Evolutionary conservation across 768 basidiomycete genomes (phyloP), one percentile per base, ranked within the genome.

Genomic region (Collybia mongolica): DNA sequence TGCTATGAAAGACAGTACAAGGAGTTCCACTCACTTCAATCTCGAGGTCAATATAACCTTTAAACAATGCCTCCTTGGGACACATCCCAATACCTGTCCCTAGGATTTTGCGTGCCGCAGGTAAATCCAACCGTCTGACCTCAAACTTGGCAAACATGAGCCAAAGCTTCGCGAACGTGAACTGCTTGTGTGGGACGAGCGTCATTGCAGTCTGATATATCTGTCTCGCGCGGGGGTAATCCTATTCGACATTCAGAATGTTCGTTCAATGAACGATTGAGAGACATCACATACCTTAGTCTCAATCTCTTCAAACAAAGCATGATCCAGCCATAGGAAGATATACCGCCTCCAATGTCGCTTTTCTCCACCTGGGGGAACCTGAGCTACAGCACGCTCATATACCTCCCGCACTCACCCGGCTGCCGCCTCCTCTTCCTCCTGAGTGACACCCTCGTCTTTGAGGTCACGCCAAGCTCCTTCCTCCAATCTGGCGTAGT

Each of bases 161-260:
- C 97, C 97, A 99, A 9, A 98, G 72, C 70, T 99, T 99, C 2
- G 97, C 91, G 58, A 99, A 99, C 0, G 97, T 98, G 67, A 99
- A 99, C 52, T 86, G 83, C 63, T 96, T 96, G 67, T 99, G 96
- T 0, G 97, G 97, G 2, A 98, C 86, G 19, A 98, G 84, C 51
- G 80, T 79, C 46, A 96, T 70, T 5, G 88, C 92, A 0, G 93
- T 94, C 66, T 93, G 88, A 70, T 94, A 98, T 26, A 99, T 88
- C 60, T 98, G 90, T 44, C 94, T 81, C 20, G 92, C 79, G 2
- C 97, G 88, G 28, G 75, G 75, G 57, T 85, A 88, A 62, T 99
- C 95, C 88, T 96, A 28, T 41, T 3, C 6, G 32, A 14, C 39
- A 43, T 7, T 35, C 18, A 36, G 28, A 7, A 8, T 49, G 42